Evolutionary conservation across 768 basidiomycete genomes (phyloP).

Genomic region (Rubroboletus pulcherrimus): DNA sequence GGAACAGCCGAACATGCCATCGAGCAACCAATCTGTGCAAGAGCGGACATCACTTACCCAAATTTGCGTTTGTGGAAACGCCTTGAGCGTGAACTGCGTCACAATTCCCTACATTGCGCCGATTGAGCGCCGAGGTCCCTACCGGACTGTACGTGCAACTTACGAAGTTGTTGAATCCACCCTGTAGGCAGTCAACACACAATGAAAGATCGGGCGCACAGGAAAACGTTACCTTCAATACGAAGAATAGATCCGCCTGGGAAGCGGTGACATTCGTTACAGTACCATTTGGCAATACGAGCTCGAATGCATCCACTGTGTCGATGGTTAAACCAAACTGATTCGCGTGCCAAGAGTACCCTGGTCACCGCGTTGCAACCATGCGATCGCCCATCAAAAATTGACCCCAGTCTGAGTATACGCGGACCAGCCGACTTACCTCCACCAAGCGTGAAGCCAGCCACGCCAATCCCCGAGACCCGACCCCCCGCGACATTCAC

Average conservation of each 20-base stretch:
- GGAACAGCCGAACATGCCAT: slow-evolving; percentile 4
- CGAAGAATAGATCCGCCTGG: slow-evolving; percentile 43
- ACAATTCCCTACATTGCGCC: slow-evolving; percentile 48
- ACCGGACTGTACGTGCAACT: slow-evolving; percentile 2
- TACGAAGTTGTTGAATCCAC: slow-evolving; percentile 64
- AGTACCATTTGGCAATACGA: slow-evolving; percentile 56
- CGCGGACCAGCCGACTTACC: slow-evolving; percentile 29
- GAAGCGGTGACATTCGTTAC: slow-evolving; percentile 35
- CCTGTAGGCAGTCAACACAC: slow-evolving; percentile 33
- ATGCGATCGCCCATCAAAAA: slow-evolving; percentile 7
- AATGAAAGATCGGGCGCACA: background rate
- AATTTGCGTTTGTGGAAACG: slow-evolving; percentile 32
- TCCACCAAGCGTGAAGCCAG: slow-evolving; percentile 57
- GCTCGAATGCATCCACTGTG: slow-evolving; percentile 51
- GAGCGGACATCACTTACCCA: slow-evolving; percentile 17
- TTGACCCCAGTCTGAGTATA: background rate
- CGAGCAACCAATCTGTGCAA: background rate
- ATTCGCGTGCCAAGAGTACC: slow-evolving; percentile 65
- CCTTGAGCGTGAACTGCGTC: slow-evolving; percentile 51
- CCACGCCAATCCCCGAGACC: slow-evolving; percentile 56
- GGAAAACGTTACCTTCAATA: slow-evolving; percentile 35
- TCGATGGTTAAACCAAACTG: slow-evolving; percentile 57
- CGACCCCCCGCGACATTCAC: slow-evolving; percentile 60
- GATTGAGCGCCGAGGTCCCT: slow-evolving; percentile 31
- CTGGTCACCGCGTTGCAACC: slow-evolving; percentile 28